These are phyloP conservation scores for Fusarium penzigii DNA, from an alignment of 2,329 filamentous ascomycete species.

Conservation along the genomic window DNA sequence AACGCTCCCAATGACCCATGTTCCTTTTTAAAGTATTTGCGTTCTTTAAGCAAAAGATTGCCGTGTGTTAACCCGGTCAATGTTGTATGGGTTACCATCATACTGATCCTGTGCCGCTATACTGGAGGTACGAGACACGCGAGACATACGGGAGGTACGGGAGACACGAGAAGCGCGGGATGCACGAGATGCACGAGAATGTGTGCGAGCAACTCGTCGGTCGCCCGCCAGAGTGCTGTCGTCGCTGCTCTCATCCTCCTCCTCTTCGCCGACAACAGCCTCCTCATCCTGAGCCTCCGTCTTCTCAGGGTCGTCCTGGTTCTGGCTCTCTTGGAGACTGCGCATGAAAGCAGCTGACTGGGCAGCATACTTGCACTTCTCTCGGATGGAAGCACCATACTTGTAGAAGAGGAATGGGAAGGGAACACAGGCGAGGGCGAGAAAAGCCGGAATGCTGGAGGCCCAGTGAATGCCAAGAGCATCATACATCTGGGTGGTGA, in stretches of 20 bases:
- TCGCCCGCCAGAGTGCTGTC: neutral
- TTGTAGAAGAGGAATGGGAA: conserved; percentile 74
- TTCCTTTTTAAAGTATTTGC: neutral
- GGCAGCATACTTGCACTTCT: conserved; percentile 66
- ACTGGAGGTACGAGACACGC: neutral
- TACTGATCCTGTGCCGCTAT: neutral
- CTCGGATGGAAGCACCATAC: conserved; percentile 62
- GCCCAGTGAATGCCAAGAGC: conserved; percentile 73
- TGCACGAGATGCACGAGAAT: neutral
- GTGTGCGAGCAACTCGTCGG: neutral
- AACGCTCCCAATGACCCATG: neutral
- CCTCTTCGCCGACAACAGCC: neutral
- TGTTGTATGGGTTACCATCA: neutral
- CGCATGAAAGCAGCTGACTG: conserved; percentile 61
- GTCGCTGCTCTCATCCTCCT: neutral
- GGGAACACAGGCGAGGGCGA: conserved; percentile 68
- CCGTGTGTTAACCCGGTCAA: neutral
- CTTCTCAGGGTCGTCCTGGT: neutral
- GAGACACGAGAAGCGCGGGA: neutral
- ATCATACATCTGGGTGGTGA: conserved; percentile 59
- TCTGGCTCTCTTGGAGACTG: neutral
- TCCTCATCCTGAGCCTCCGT: neutral
- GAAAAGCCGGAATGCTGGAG: conserved; percentile 68
- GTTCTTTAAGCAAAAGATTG: neutral
- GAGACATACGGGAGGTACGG: neutral